Base-by-base conservation (phyloP, 345 rosid genomes). In the Lenwebbia sp. region DNA sequence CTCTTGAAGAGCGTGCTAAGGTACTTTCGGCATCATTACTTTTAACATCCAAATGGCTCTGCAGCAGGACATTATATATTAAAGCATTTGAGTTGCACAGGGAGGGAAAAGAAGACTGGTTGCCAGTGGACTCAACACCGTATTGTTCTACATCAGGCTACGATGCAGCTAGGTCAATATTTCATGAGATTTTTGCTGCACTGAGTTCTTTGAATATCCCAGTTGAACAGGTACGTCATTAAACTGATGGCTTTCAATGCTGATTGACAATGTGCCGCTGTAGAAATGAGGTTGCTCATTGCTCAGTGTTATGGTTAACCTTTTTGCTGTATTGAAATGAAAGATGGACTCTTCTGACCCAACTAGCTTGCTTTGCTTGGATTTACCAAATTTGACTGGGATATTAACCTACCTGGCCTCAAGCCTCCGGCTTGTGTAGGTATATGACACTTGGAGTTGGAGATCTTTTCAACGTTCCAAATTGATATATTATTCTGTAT, bases 81-180 rank as follows among this genome's bases (percentile, higher is more conserved):
- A n/a, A 76, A 82, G 83, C 78, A 57, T 83, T 58, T 26, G 65
- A 60, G 47, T 85, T 89, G 60, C 90, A 83, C 87, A 96, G 99
- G 88, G 95, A 94, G 30, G 96, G 96, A 89, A 95, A 94, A 88
- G 95, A 97, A 88, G 95, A 96, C 83, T 95, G 95, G 95, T 86
- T 93, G 76, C 98, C 99, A 50, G 87, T 95, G 87, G 99, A 96
- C 89, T 93, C 91, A 82, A 81, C 91, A 55, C 90, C 94, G 23
- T 96, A 97, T 90, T 95, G 98, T 91, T 92, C 99, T n/a, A 75
- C 94, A 37, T 89, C 96, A 75, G 94, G 92, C 82, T 97, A 89
- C 85, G 97, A 97, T 91, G 94, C 93, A 55, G 90, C 85, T 84
- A 90, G 97, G 83, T 91, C 92, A 2, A 82, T 97, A 53, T 92